Conservation (phyloP, 2,329 filamentous ascomycete species). For the Cercospora beticola region DNA sequence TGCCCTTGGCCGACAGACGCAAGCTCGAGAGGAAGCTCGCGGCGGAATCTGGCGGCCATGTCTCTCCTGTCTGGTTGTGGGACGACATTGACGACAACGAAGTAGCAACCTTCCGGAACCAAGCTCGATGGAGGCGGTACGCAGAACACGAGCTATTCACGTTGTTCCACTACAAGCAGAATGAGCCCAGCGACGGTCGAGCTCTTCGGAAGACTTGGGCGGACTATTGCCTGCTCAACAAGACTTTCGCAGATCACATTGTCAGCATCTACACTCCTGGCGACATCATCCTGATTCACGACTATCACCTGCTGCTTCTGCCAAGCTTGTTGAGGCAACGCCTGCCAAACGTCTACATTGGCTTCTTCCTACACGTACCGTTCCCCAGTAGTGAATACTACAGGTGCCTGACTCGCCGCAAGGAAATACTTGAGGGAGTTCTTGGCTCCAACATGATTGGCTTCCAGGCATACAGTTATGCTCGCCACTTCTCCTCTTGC, state of each 20-base stretch:
- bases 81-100: conserved; percentile 71
- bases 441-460: conserved; percentile 89
- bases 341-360: conserved; percentile 85
- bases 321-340: conserved; percentile 85
- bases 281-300: conserved; percentile 88
- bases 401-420: conserved; percentile 80
- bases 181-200: conserved; percentile 82
- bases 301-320: conserved; percentile 88
- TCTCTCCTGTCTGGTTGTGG: conserved; percentile 83
- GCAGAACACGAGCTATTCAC: conserved; percentile 90
- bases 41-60: conserved; percentile 71
- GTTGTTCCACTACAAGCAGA: conserved; percentile 93
- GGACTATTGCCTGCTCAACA: conserved; percentile 91
- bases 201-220: conserved; percentile 81
- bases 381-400: conserved; percentile 97
- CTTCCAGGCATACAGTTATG: conserved; percentile 95
- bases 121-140: conserved; percentile 83
- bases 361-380: conserved; percentile 90
- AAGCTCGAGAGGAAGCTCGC: conserved; percentile 72
- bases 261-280: conserved; percentile 87
- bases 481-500: conserved; percentile 89
- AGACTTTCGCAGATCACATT: conserved; percentile 86
- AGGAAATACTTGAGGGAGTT: conserved; percentile 86
- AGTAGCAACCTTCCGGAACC: conserved; percentile 71
- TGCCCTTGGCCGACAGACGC: conserved; percentile 68